These are phyloP conservation scores for Aspergillus brasiliensis DNA, from an alignment of 2,329 filamentous ascomycete species.

Conservation along the genomic window DNA sequence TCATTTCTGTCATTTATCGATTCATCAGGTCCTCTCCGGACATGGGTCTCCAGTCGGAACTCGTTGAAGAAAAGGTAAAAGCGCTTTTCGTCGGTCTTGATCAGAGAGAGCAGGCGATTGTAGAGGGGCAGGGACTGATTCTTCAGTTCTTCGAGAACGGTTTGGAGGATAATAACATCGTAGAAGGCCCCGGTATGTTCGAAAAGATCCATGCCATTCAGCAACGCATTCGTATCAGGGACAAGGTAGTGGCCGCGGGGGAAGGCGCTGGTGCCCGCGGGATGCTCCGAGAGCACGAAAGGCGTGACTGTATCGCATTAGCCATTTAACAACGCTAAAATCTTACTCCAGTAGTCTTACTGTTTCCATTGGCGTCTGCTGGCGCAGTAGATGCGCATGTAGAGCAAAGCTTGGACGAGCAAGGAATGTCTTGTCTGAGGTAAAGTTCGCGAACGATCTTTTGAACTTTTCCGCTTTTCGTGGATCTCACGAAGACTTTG, in stretches of 20 bases:
- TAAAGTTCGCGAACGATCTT: constrained; percentile 98
- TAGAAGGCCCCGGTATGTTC: constrained; percentile 90
- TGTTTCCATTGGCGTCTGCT: constrained; percentile 73
- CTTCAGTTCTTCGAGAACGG: constrained; percentile 92
- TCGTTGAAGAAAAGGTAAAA: constrained; percentile 99
- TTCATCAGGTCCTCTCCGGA: constrained; percentile 73
- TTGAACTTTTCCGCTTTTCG: constrained; percentile 94
- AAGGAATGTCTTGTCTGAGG: constrained; percentile 93
- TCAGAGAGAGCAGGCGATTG: constrained; percentile 85
- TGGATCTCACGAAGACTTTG: constrained; percentile 94
- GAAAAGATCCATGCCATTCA: constrained; percentile 96
- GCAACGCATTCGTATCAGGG: constrained; percentile 92
- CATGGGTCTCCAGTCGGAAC: constrained; percentile 88
- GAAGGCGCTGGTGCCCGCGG: constrained; percentile 78
- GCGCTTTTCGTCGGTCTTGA: constrained; percentile 93
- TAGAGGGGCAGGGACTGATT: constrained; percentile 93
- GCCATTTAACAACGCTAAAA: constrained; percentile 14
- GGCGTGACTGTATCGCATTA: constrained; percentile 62
- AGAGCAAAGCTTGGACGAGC: constrained; percentile 86
- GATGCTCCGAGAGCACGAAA: constrained; percentile 86
- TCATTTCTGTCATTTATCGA: constrained; percentile 97
- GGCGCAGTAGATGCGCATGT: constrained; percentile 74
- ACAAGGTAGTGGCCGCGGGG: constrained; percentile 90
- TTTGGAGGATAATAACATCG: constrained; percentile 95
- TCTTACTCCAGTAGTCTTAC: constrained; percentile 48